A percentile compares a stretch with the other conserved stretches of the same genome.
These are phyloP conservation scores for Helichrysum umbraculigerum DNA, from an alignment of 129 eudicot genomes.

Conservation along the genomic window DNA sequence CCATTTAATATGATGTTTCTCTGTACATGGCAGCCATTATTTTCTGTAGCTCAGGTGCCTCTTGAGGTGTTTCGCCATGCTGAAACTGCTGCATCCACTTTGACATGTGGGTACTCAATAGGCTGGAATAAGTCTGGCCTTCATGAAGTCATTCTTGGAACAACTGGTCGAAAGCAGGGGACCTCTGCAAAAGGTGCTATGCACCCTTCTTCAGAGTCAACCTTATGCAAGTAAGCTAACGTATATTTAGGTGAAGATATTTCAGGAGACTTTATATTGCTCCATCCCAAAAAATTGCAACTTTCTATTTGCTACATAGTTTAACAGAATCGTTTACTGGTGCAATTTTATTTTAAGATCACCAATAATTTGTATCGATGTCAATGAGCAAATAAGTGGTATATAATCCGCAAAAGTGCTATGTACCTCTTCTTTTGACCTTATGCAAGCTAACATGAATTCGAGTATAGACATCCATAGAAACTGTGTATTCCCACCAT, in stretches of 20 bases:
- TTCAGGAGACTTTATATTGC: neutral
- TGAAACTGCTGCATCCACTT: constrained; percentile 69
- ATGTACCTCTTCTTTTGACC: too few species aligned
- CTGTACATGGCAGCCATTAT: constrained; percentile 58
- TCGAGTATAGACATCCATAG: neutral
- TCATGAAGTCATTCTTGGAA: constrained; percentile 93
- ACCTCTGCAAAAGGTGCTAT: constrained; percentile 82
- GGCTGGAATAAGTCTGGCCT: constrained; percentile 81
- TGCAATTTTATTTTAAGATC: too few species aligned
- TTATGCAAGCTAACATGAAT: neutral
- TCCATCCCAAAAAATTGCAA: constrained; percentile 1
- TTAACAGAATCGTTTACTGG: neutral
- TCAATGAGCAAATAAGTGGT: too few species aligned
- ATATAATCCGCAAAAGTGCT: too few species aligned
- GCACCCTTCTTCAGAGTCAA: constrained; percentile 77
- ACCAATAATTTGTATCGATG: too few species aligned
- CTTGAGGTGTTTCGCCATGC: constrained; percentile 87
- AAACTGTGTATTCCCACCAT: neutral
- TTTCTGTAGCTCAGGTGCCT: constrained; percentile 71
- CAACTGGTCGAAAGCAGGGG: constrained; percentile 96
- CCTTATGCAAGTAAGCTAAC: constrained; percentile 86
- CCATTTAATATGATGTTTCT: constrained; percentile 23
- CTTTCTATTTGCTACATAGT: neutral
- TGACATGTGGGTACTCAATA: constrained; percentile 92
- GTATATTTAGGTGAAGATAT: neutral